These are phyloP conservation scores for Aspergillus pseudotamarii DNA, from an alignment of 2,329 filamentous ascomycete species.

Conservation along the genomic window DNA sequence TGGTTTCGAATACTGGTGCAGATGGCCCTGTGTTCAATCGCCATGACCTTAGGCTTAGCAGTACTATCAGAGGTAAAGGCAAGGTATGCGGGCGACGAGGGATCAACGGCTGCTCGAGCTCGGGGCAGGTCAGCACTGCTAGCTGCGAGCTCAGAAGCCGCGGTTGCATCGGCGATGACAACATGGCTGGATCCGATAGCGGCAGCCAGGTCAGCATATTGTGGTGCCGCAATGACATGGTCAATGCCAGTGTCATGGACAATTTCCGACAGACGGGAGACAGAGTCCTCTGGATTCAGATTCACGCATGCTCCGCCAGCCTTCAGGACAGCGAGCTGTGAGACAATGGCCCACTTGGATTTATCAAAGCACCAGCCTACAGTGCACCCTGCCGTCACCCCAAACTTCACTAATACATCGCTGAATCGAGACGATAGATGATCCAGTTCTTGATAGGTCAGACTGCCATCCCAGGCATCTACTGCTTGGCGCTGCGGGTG, in stretches of 20 bases:
- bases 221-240: not conserved
- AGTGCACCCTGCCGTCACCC: not conserved
- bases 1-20: conserved; percentile 55
- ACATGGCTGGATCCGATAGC: not conserved
- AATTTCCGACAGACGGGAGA: conserved; percentile 1
- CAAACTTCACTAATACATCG: not conserved
- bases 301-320: conserved; percentile 11
- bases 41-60: conserved; percentile 53
- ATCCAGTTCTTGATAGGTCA: conserved; percentile 13
- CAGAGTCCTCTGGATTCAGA: conserved; percentile 2
- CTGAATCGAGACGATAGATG: conserved; percentile 5
- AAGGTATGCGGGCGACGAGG: conserved; percentile 54
- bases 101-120: not conserved
- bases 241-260: not conserved
- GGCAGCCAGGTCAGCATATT: not conserved
- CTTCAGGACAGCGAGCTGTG: conserved; percentile 11
- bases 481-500: not conserved
- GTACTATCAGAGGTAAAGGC: conserved; percentile 42
- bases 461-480: conserved; percentile 5
- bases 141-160: not conserved
- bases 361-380: conserved; percentile 13
- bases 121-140: not conserved
- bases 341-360: conserved; percentile 11
- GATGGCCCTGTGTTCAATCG: conserved; percentile 59
- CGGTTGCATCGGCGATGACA: not conserved